Evolutionary conservation across 1,139 yeast species (phyloP).

Genomic region (Geotrichum citri-aurantii): DNA sequence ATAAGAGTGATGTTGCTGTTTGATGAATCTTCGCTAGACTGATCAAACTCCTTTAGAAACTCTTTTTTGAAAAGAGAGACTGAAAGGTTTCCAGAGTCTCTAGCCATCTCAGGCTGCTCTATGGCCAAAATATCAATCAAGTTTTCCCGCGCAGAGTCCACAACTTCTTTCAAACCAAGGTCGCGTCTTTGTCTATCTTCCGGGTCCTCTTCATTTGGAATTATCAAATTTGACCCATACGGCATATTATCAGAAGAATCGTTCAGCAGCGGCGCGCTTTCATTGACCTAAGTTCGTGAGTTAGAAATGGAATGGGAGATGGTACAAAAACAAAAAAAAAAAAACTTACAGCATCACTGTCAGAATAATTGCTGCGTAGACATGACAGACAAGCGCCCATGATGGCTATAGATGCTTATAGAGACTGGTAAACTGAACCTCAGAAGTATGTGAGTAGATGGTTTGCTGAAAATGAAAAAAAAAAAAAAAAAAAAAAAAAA

Average conservation of each 20-base stretch:
- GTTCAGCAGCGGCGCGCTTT: constrained; percentile 20
- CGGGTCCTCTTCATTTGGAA: constrained; percentile 5
- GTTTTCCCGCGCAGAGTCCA: constrained; percentile 26
- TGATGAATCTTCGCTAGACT: not conserved
- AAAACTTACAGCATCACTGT: constrained; percentile 17
- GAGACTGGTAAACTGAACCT: not conserved
- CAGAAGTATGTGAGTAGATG: not conserved
- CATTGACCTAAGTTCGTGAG: not conserved
- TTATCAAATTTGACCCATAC: constrained; percentile 2
- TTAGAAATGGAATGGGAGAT: not conserved
- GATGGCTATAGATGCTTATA: not conserved
- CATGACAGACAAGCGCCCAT: constrained; percentile 30
- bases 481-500: too few species aligned
- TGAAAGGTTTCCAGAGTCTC: constrained; percentile 5
- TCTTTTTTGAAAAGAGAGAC: constrained; percentile 3
- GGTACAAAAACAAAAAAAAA: not conserved
- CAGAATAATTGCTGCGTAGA: constrained; percentile 18
- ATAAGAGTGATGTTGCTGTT: constrained; percentile 1
- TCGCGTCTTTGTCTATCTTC: constrained; percentile 23
- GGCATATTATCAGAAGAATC: constrained; percentile 11
- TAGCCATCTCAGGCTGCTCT: constrained; percentile 25
- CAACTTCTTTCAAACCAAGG: constrained; percentile 23
- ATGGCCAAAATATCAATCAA: constrained; percentile 28
- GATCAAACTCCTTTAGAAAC: constrained; percentile 1
- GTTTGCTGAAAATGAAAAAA: not conserved